Base-by-base conservation (phyloP, 2,329 filamentous ascomycete species). In the Ramularia collo-cygni region DNA sequence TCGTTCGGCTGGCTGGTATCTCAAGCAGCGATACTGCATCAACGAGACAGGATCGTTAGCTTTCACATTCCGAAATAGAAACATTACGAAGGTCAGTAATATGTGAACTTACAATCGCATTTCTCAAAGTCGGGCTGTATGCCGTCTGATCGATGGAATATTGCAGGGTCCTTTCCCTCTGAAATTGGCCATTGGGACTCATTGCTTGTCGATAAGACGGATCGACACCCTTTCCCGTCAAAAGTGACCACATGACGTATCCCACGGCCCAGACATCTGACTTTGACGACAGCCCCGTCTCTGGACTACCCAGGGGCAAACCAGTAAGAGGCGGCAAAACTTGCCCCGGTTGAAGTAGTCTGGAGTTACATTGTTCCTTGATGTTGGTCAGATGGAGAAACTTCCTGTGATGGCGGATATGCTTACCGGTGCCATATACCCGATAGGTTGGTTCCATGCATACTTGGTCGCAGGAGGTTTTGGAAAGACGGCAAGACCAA, bases 261-360 rank as follows among this genome's bases (percentile, higher is more conserved):
- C 43, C 46, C 6, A 47, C 46, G 29, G 41, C 41, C 28, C 27
- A 49, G 13, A 49, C 46, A 21, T 49, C 42, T 6, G 46, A 46
- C 19, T 44, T 47, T 24, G 39, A 35, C 29, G 30, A 42, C 24
- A 28, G 13, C 10, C 30, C 14, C 30, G 3, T 12, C 15, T 26
- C 16, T 13, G 10, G 21, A 24, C 6, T 10, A 24, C 6, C 10
- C 6, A 6, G 6, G 10, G 21, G 21, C 10, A 24, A 6, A 24
- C 21, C 10, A 6, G 6, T 24, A 6, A 6, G 6, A 6, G 6
- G 21, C 21, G 6, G 6, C 6, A 24, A 6, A 10, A 24, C 21
- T 24, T 24, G 21, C 6, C 21, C 21, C 21, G 21, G 21, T 10
- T 10, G 21, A 6, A 24, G 21, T 6, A 24, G 6, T 24, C 21